These are phyloP conservation scores for Citrus cavaleriei DNA, from an alignment of 345 rosid species.

Conservation along the genomic window DNA sequence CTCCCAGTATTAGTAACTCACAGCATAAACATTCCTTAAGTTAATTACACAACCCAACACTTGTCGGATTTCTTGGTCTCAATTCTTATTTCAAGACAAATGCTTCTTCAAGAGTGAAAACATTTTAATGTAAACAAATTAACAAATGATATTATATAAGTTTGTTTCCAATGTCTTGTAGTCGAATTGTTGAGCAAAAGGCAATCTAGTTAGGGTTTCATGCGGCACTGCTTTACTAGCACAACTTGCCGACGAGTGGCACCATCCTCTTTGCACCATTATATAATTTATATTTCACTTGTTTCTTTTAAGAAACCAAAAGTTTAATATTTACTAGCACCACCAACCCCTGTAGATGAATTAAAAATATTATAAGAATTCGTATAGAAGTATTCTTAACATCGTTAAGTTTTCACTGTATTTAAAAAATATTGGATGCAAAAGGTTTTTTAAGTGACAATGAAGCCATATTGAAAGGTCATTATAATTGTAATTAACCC, in stretches of 20 bases:
- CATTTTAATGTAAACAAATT: not conserved
- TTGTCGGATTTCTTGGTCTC: slow-evolving; percentile 21
- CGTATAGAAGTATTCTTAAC: too few relatives aligned
- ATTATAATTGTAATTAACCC: too few relatives aligned
- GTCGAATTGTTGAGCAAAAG: slow-evolving; percentile 36
- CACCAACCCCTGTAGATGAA: too few relatives aligned
- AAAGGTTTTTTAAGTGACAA: too few relatives aligned
- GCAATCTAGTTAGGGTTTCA: slow-evolving; percentile 26
- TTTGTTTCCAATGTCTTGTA: slow-evolving; percentile 32
- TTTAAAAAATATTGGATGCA: too few relatives aligned
- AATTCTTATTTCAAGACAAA: slow-evolving; percentile 30
- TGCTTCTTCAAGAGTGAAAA: slow-evolving; percentile 14
- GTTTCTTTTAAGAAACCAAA: not conserved
- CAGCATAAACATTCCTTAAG: slow-evolving; percentile 35
- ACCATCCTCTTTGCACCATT: slow-evolving; percentile 18
- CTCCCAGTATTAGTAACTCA: slow-evolving; percentile 20
- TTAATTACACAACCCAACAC: slow-evolving; percentile 20
- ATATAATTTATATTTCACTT: not conserved
- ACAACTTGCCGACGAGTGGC: slow-evolving; percentile 69
- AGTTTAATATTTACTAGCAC: too few relatives aligned
- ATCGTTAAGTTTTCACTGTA: too few relatives aligned
- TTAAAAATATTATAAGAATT: too few relatives aligned
- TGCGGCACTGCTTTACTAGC: slow-evolving; percentile 28
- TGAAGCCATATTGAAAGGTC: too few relatives aligned
- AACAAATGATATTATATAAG: not conserved